Base-by-base conservation (phyloP, 1,284 basidiomycete genomes). In the Takashimella tepidaria region DNA sequence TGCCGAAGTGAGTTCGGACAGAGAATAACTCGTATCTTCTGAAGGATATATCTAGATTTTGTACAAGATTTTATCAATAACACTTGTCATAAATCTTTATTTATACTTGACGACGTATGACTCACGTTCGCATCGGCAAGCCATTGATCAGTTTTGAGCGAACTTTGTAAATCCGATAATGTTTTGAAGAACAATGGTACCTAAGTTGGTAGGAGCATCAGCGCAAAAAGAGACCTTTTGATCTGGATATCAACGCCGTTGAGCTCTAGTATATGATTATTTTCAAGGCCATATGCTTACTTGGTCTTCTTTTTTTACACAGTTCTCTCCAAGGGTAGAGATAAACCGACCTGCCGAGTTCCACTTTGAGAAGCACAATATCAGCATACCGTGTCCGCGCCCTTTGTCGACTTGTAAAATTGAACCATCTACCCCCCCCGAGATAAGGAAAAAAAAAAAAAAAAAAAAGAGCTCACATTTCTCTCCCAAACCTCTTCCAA, bases 401-500 rank as follows among this genome's bases (percentile, higher is more conserved):
- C n/a, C n/a, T n/a, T n/a, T n/a, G n/a, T n/a, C n/a, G n/a, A n/a
- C n/a, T n/a, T n/a, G n/a, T n/a, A n/a, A n/a, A n/a, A n/a, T n/a
- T n/a, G n/a, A n/a, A n/a, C n/a, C 4, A 27, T 3, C 6, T 22
- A 26, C 16, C n/a, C 4, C 37, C 20, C 40, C 16, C 37, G 5
- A 40, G 19, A 19, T 2, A 5, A n/a, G n/a, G n/a, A n/a, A n/a
- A 16, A 23, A 41, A n/a, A n/a, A n/a, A n/a, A n/a, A n/a, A n/a
- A n/a, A n/a, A n/a, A n/a, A n/a, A n/a, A n/a, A n/a, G 0, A 0
- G 67, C 74, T 58, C 50, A 76, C 74, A 13, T 62, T 58, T 23
- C 73, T 55, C 50, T 72, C 73, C 72, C 72, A 73, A 8, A 72
- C 57, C 60, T 77, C 75, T 53, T 77, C 75, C 5, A 75, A 62